phyloP scores from a whole-genome alignment of 116 monocot species.

The Phalaenopsis hybrid region DNA sequence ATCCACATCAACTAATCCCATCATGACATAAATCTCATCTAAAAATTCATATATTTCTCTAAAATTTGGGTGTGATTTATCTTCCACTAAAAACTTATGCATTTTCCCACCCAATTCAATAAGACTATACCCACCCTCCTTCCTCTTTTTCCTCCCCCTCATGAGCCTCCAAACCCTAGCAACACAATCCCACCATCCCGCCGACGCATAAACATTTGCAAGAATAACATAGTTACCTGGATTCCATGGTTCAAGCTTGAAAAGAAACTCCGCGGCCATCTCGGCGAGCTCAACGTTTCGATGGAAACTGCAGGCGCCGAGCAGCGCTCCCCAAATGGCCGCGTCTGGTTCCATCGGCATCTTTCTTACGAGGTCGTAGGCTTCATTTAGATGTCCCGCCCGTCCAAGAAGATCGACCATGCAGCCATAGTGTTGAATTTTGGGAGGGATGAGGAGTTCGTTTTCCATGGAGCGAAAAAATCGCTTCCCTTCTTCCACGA shows the following conservation, averaged over 20 bases:
- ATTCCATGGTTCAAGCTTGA: conserved; percentile 58
- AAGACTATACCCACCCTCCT: conserved; percentile 46
- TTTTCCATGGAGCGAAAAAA: conserved; percentile 46
- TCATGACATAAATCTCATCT: conserved; percentile 22
- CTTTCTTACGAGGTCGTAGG: conserved; percentile 31
- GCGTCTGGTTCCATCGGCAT: conserved; percentile 71
- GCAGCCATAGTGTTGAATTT: conserved; percentile 68
- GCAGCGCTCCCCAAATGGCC: conserved; percentile 69
- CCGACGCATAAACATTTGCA: conserved; percentile 56
- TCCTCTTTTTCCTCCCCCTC: conserved; percentile 44
- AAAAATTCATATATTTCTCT: conserved; percentile 37
- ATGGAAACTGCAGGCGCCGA: conserved; percentile 75
- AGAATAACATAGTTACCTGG: conserved; percentile 65
- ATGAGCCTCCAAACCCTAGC: conserved; percentile 43
- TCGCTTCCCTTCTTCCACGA: conserved; percentile 33
- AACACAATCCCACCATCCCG: conserved; percentile 49
- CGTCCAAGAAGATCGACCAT: conserved; percentile 76
- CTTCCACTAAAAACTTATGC: conserved; percentile 61
- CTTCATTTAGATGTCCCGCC: conserved; percentile 43
- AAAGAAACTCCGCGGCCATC: conserved; percentile 35
- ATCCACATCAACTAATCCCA: conserved; percentile 19
- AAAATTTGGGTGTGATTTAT: conserved; percentile 47
- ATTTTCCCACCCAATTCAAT: conserved; percentile 37
- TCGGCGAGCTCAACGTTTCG: conserved; percentile 50
- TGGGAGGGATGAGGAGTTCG: conserved; percentile 35